Evolutionary conservation across 108 stramenopile genomes (phyloP), one percentile per base, ranked within the genome.

Genomic region (Cyclotella cryptica): DNA sequence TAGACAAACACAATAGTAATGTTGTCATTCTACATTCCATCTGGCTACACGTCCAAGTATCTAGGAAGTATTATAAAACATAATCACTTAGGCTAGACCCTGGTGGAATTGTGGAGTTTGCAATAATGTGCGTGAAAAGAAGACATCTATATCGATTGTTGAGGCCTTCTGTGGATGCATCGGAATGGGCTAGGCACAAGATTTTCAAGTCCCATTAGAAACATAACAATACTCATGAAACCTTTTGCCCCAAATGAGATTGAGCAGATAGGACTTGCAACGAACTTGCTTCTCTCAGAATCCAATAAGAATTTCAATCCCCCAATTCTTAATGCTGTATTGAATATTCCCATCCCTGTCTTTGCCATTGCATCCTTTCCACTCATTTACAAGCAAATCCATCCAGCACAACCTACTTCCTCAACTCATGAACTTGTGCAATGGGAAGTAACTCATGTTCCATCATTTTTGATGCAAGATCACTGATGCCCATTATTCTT

Each of bases 111-210:
- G 90, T 90, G 6, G 94, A 96, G 65, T 96, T 97, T 51, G 72
- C 80, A 47, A 98, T 97, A 66, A 99, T 96, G 15, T 97, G 91
- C 51, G 90, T 91, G 74, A 99, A 96, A 0, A 98, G 97, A 10
- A 96, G 64, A 51, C 99, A 91, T 80, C 98, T 98, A 72, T 98
- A 98, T 0, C 91, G 79, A 52, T 97, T 97, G 71, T 99, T 98
- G 73, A 99, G 88, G 55, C 99, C 98, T 98, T 81, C 98, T 98
- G 74, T 99, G 98, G 9, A 99, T 97, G 42, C 98, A 97, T 46
- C 99, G 88, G 77, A 99, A 99, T 8, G 98, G 99, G 43, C 93
- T 81, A 13, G 77, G 52, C 88, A 97, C 92, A 69, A 96, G 79
- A 28, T 97, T 91, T 79, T 99, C 96, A 29, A 99, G 86, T n/a